Conservation (phyloP, 2,329 filamentous ascomycete species). For the Myriosclerotinia duriaeana region DNA sequence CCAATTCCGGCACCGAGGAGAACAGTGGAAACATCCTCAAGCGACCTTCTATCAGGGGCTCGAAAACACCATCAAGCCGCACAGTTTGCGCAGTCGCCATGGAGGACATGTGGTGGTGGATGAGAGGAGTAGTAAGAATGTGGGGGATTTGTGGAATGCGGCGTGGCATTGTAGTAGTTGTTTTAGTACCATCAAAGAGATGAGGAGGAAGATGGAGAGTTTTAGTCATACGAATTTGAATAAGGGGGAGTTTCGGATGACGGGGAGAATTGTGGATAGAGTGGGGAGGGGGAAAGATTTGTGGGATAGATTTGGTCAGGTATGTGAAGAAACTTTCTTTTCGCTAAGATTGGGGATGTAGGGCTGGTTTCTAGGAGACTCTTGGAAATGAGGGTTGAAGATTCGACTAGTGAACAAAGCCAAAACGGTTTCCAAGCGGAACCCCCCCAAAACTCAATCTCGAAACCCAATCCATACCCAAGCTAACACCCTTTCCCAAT, state of each 20-base stretch:
- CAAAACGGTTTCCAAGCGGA: background rate
- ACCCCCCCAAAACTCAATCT: background rate
- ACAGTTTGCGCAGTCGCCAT: conserved; percentile 27
- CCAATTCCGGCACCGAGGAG: conserved; percentile 41
- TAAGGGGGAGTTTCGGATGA: conserved; percentile 44
- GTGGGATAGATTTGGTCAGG: conserved; percentile 42
- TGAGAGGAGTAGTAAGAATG: conserved; percentile 25
- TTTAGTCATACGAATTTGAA: conserved; percentile 47
- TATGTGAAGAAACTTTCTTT: conserved; percentile 15
- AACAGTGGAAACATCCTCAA: conserved; percentile 48
- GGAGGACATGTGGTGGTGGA: conserved; percentile 3
- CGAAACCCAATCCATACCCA: background rate
- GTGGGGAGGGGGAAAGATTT: conserved; percentile 47
- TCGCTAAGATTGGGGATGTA: too few relatives aligned
- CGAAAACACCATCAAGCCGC: conserved; percentile 43
- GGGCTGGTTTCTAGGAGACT: background rate
- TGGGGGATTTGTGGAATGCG: conserved; percentile 43
- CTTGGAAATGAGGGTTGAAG: background rate
- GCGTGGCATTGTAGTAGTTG: conserved; percentile 50
- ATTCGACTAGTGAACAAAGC: background rate
- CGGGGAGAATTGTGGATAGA: conserved; percentile 43
- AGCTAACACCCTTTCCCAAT: background rate
- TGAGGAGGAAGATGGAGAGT: conserved; percentile 45
- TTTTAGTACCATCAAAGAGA: conserved; percentile 45
- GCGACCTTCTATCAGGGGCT: conserved; percentile 45